Base-by-base conservation (phyloP, 768 basidiomycete species). In the Pleurotus giganteus region DNA sequence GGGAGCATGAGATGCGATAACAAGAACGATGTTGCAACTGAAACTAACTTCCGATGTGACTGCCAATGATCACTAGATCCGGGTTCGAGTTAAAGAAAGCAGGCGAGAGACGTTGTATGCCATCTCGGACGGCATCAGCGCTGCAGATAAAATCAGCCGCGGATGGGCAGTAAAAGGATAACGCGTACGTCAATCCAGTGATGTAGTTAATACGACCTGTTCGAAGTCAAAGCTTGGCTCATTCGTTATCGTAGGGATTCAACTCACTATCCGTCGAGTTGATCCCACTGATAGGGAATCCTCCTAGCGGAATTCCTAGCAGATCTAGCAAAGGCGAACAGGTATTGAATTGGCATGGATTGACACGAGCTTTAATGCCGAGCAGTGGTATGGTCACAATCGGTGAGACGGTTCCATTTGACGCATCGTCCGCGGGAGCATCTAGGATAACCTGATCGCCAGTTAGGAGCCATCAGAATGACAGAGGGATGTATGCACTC, bases 61-160 rank as follows among this genome's bases (percentile, higher is more conserved):
- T 70, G 0, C 73, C 73, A 47, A 62, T 63, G 7, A 75, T 66
- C 12, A 71, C 66, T 42, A 75, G 60, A 37, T 73, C 71, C 0
- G 73, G 70, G 21, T 47, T 21, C 44, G n/a, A 37, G n/a, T 44
- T 57, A 46, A 71, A 71, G 53, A 70, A 68, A 42, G 64, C 47
- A 1, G 71, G 70, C 0, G 67, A 59, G 5, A 73, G 60, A 1
- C 65, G 71, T 44, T 73, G 61, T 7, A 75, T 70, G 17, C 73
- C 73, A 34, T 53, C 55, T 2, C 57, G 50, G 8, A 54, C 46
- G 4, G 54, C 57, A 57, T 61, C 60, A 4, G 55, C 50, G 12
- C 47, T 50, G 29, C 9, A 29, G 27, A 42, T 9, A 37, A 17
- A 26, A 11, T 47, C 19, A n/a, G 2, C 13, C 46, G 3, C 36